These are phyloP conservation scores for Fusarium bulbicola DNA, from an alignment of 2,329 filamentous ascomycete species.

Conservation along the genomic window DNA sequence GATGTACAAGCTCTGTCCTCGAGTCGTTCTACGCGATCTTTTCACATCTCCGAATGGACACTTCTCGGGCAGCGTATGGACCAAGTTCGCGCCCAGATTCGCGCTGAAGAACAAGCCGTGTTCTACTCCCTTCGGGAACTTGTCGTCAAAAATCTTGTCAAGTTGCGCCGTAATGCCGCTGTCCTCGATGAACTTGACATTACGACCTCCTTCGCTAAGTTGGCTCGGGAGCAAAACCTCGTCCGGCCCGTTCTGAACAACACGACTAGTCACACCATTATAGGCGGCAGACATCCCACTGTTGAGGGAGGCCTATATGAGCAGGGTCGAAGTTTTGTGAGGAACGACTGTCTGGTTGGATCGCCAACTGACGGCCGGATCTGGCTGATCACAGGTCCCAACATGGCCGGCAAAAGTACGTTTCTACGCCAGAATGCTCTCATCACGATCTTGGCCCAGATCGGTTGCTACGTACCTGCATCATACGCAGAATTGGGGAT, in stretches of 20 bases:
- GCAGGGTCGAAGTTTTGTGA: conserved; percentile 82
- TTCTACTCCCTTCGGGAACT: conserved; percentile 77
- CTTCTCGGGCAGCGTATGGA: conserved; percentile 82
- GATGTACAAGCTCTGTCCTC: conserved; percentile 67
- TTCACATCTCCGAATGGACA: conserved; percentile 87
- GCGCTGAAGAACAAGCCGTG: conserved; percentile 83
- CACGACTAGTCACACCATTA: conserved; percentile 74
- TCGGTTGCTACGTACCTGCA: conserved; percentile 92
- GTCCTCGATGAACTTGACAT: conserved; percentile 95
- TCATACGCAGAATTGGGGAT: conserved; percentile 85
- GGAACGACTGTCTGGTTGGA: conserved; percentile 88
- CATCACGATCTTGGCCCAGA: conserved; percentile 91
- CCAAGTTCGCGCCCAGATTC: conserved; percentile 78
- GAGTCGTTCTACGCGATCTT: conserved; percentile 84
- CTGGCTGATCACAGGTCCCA: conserved; percentile 82
- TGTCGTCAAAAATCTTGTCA: conserved; percentile 84
- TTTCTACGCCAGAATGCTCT: conserved; percentile 96
- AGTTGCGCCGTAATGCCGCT: conserved; percentile 86
- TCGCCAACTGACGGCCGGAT: conserved; percentile 69
- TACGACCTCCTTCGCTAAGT: conserved; percentile 81
- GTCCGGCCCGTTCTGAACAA: conserved; percentile 77
- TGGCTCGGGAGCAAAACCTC: conserved; percentile 79
- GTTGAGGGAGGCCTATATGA: conserved; percentile 85
- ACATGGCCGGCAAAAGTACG: conserved; percentile 98
- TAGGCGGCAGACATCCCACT: conserved; percentile 90